Evolutionary conservation across 768 basidiomycete genomes (phyloP).

Genomic region (Exidia glandulosa): DNA sequence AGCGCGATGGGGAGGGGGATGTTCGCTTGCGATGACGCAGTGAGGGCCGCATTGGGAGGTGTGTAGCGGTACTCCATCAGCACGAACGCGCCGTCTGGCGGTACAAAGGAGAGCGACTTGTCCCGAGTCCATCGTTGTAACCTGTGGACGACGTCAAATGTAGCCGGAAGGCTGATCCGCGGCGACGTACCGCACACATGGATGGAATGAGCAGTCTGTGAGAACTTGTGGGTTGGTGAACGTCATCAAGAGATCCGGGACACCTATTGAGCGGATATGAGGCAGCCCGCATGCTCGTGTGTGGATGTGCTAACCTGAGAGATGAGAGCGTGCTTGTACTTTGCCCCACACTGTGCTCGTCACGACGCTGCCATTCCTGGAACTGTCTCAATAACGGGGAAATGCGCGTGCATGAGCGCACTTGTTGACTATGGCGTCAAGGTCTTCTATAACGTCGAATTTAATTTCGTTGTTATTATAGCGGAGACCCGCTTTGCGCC

Average conservation of each 20-base stretch:
- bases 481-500: conserved; percentile 75
- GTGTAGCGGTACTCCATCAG: conserved; percentile 74
- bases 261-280: conserved; percentile 37
- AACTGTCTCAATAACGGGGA: not conserved
- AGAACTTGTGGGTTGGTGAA: conserved; percentile 68
- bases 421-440: conserved; percentile 72
- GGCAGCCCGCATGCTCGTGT: not conserved
- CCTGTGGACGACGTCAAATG: conserved; percentile 25
- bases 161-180: conserved; percentile 11
- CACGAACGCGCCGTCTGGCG: conserved; percentile 83
- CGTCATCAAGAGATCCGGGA: conserved; percentile 73
- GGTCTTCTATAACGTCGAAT: conserved; percentile 79
- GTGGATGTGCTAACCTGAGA: conserved; percentile 46
- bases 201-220: conserved; percentile 78
- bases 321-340: conserved; percentile 62
- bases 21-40: conserved; percentile 31
- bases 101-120: conserved; percentile 77
- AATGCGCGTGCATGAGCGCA: conserved; percentile 21
- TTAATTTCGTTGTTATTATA: conserved; percentile 88
- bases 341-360: conserved; percentile 62
- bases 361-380: conserved; percentile 57
- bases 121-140: conserved; percentile 71
- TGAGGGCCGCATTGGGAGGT: conserved; percentile 26
- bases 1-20: conserved; percentile 25
- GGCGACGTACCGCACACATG: conserved; percentile 65